Conservation (phyloP, 371 early-diverging fungal species). For the Lichtheimia ornata region DNA sequence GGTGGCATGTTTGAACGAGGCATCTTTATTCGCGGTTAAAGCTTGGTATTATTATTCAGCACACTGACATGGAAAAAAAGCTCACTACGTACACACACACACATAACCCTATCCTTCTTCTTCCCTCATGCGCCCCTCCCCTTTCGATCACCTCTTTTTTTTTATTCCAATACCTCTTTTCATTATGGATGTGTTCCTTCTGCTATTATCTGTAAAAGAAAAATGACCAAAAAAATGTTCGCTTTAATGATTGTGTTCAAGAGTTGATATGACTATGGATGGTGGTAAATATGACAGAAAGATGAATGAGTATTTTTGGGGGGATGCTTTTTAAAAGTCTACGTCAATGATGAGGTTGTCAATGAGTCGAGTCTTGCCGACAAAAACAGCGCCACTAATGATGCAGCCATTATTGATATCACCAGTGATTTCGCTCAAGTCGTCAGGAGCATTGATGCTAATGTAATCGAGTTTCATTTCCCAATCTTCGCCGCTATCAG, state of each 20-base stretch:
- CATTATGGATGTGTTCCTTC: conserved; percentile 1
- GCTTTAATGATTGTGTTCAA: too few relatives aligned
- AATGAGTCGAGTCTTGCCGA: conserved; percentile 91
- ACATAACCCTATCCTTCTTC: not conserved
- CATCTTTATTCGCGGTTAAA: conserved; percentile 66
- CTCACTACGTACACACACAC: not conserved
- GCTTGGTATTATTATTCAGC: not conserved
- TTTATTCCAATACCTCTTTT: not conserved
- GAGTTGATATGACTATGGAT: not conserved
- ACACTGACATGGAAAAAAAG: not conserved
- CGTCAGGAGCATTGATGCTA: conserved; percentile 73
- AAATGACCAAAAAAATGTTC: not conserved
- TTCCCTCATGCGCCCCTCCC: not conserved
- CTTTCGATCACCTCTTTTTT: too few relatives aligned
- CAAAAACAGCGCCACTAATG: conserved; percentile 85
- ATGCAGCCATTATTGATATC: conserved; percentile 60
- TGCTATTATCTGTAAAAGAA: conserved; percentile 4
- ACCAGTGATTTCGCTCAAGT: conserved; percentile 45
- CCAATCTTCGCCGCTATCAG: conserved; percentile 32
- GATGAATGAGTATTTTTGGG: not conserved
- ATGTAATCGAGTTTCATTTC: conserved; percentile 79
- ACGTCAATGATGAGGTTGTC: conserved; percentile 83
- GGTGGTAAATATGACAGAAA: not conserved
- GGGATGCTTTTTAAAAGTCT: conserved; percentile 5
- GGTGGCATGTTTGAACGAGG: conserved; percentile 58